These are phyloP conservation scores for Scytalidium lignicola DNA, from an alignment of 2,329 filamentous ascomycete species.

Conservation along the genomic window DNA sequence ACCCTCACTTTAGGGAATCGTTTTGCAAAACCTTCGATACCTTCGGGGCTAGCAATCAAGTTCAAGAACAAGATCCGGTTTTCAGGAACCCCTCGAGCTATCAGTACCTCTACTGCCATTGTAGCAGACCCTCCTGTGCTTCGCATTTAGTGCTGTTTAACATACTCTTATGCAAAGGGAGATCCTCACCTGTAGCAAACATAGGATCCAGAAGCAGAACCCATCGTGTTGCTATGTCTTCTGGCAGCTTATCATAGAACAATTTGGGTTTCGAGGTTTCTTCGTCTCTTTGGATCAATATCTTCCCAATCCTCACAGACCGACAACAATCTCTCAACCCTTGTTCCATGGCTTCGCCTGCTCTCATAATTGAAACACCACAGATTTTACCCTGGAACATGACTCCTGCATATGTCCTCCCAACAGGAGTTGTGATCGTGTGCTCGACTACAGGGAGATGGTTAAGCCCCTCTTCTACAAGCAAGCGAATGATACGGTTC, in stretches of 20 bases:
- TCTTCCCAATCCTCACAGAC: slow-evolving; percentile 97
- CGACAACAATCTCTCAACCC: slow-evolving; percentile 93
- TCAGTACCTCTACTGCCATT: slow-evolving; percentile 93
- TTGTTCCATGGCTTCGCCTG: slow-evolving; percentile 98
- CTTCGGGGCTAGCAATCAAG: slow-evolving; percentile 93
- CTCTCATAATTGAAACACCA: slow-evolving; percentile 96
- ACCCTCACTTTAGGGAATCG: slow-evolving; percentile 86
- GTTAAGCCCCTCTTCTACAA: slow-evolving; percentile 96
- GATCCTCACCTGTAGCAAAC: slow-evolving; percentile 80
- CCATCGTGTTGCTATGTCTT: slow-evolving; percentile 90
- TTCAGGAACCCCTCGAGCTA: slow-evolving; percentile 84
- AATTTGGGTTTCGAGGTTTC: slow-evolving; percentile 88
- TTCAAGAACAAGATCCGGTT: slow-evolving; percentile 95
- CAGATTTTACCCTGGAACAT: slow-evolving; percentile 98
- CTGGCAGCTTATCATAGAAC: slow-evolving; percentile 96
- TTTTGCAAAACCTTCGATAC: slow-evolving; percentile 81
- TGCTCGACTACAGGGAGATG: slow-evolving; percentile 89
- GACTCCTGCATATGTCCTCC: slow-evolving; percentile 81
- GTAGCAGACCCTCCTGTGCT: slow-evolving; percentile 82
- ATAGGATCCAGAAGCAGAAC: slow-evolving; percentile 95
- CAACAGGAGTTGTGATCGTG: slow-evolving; percentile 85
- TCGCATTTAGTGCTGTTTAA: slow-evolving; percentile 1
- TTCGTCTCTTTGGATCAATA: slow-evolving; percentile 94
- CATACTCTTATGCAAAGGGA: neutral
- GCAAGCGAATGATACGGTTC: slow-evolving; percentile 91